Conservation (phyloP, 257 asterid species). For the Penstemon eatonii region DNA sequence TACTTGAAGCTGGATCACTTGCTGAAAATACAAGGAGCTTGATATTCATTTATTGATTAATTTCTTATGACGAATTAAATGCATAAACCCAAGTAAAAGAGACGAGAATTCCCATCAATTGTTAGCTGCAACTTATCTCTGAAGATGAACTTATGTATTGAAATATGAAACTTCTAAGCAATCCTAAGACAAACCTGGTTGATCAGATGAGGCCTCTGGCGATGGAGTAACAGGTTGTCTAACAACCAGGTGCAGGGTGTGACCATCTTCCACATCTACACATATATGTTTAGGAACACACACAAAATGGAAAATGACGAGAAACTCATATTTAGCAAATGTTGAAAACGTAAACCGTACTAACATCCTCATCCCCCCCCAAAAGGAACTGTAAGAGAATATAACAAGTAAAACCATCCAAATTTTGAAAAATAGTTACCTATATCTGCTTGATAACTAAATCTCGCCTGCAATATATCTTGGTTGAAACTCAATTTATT, state of each 20-base stretch:
- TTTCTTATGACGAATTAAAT: no score
- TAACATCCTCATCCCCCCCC: conserved; percentile 1
- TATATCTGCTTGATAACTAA: no score
- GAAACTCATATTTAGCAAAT: no score
- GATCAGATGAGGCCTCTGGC: conserved; percentile 44
- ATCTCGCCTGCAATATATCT: no score
- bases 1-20: conserved; percentile 54
- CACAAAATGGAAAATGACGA: not conserved
- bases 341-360: not conserved
- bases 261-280: conserved; percentile 97
- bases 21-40: conserved; percentile 43
- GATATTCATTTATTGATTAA: not conserved
- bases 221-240: conserved; percentile 67
- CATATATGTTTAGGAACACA: conserved; percentile 55
- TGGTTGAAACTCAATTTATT: no score
- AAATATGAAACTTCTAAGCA: not conserved
- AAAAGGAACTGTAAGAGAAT: no score
- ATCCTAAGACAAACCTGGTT: conserved; percentile 54
- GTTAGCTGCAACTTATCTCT: not conserved
- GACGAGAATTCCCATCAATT: no score
- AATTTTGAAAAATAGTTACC: no score
- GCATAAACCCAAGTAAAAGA: no score
- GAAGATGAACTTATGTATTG: conserved; percentile 3
- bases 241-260: conserved; percentile 89
- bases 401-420: no score